Conservation (phyloP, 176 grass and related monocot genomes). For the Neostapfia colusana region DNA sequence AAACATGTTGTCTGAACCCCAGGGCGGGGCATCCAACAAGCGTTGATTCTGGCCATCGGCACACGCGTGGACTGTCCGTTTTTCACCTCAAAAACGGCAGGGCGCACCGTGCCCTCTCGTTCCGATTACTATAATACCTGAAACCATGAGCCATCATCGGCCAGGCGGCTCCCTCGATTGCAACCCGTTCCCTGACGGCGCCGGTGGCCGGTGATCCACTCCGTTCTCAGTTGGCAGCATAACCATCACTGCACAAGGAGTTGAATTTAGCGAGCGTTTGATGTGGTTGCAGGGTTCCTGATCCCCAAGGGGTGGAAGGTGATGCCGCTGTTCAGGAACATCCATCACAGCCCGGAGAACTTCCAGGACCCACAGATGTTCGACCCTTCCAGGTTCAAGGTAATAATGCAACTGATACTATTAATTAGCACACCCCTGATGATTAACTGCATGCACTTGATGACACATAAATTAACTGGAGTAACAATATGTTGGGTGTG, state of each 20-base stretch:
- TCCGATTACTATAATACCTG: background rate
- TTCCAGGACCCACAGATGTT: constrained; percentile 51
- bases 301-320: constrained; percentile 78
- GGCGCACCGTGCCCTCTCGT: constrained; percentile 19
- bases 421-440: no score
- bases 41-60: background rate
- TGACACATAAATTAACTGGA: no score
- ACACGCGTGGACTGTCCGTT: background rate
- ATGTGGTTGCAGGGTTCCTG: constrained; percentile 42
- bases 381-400: constrained; percentile 55
- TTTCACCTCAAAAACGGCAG: constrained; percentile 19
- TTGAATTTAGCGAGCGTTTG: background rate
- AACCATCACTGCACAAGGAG: background rate
- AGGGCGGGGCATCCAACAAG: background rate
- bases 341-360: constrained; percentile 49
- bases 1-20: constrained; percentile 14
- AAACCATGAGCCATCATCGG: no score
- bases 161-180: background rate
- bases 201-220: constrained; percentile 22
- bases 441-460: no score
- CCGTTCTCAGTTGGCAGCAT: constrained; percentile 7
- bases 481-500: no score
- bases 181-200: constrained; percentile 41
- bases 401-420: background rate
- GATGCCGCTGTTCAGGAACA: constrained; percentile 66